phyloP scores from a whole-genome alignment of 352 stramenopile genomes.

The Pythium vanterpoolii region DNA sequence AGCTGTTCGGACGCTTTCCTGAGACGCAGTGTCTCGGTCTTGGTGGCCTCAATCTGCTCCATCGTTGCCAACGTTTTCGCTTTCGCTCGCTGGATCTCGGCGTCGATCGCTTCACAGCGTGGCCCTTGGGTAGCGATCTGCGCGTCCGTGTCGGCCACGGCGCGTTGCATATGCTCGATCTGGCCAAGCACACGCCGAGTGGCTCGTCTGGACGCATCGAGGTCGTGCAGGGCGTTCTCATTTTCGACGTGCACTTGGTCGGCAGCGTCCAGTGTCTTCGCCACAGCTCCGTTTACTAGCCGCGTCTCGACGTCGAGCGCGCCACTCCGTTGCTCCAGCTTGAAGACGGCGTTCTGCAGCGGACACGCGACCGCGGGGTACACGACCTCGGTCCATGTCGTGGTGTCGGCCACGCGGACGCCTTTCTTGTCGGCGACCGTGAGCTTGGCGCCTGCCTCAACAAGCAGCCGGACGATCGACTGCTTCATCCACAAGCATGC shows the following conservation, averaged over 20 bases:
- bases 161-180: not conserved
- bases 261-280: conserved; percentile 7
- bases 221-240: conserved; percentile 4
- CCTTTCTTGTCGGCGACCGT: conserved; percentile 23
- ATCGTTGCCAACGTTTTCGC: not conserved
- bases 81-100: conserved; percentile 2
- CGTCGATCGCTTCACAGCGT: not conserved
- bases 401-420: conserved; percentile 11
- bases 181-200: conserved; percentile 7
- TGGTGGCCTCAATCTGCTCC: not conserved
- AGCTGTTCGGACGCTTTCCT: conserved; percentile 5
- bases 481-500: conserved; percentile 6
- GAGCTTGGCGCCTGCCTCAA: conserved; percentile 20
- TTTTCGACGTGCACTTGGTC: conserved; percentile 5
- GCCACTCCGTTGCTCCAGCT: conserved; percentile 19
- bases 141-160: not conserved
- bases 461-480: conserved; percentile 13
- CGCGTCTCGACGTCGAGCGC: conserved; percentile 4
- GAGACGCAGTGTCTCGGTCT: not conserved
- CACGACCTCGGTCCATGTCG: conserved; percentile 22
- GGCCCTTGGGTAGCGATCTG: conserved; percentile 9
- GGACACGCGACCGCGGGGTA: conserved; percentile 18
- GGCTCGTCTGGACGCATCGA: conserved; percentile 3
- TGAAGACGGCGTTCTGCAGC: conserved; percentile 24
- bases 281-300: not conserved